Conservation (phyloP, 2,329 filamentous ascomycete genomes). For the Paraphoma sp. region DNA sequence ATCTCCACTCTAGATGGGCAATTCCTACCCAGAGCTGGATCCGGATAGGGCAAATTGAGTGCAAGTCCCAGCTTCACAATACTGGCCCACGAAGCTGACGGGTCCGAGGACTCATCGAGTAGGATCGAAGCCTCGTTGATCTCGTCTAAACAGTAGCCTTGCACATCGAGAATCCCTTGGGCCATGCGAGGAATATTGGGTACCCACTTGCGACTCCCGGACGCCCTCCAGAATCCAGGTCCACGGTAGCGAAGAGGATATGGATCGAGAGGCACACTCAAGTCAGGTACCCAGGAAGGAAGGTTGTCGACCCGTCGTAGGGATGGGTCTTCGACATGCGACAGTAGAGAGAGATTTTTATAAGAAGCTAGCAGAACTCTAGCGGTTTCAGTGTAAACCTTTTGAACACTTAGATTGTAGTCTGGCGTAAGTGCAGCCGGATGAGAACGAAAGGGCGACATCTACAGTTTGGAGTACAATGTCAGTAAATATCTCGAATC, state of each 20-base stretch:
- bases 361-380: conserved; percentile 22
- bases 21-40: conserved; percentile 2
- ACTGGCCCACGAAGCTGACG: conserved; percentile 28
- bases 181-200: conserved; percentile 15
- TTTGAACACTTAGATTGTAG: conserved; percentile 27
- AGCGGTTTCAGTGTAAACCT: conserved; percentile 26
- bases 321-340: conserved; percentile 31
- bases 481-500: too few relatives aligned
- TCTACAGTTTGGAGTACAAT: background rate
- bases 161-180: conserved; percentile 23
- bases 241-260: conserved; percentile 33
- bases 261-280: conserved; percentile 26
- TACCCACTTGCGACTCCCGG: conserved; percentile 18
- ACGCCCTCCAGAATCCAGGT: conserved; percentile 20
- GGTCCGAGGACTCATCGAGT: conserved; percentile 20
- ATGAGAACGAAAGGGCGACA: conserved; percentile 25
- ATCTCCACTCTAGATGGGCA: conserved; percentile 27
- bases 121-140: conserved; percentile 22
- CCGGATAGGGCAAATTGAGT: conserved; percentile 24
- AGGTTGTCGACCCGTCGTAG: conserved; percentile 17
- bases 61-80: conserved; percentile 27
- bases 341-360: conserved; percentile 27
- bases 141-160: conserved; percentile 23
- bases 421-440: conserved; percentile 22
- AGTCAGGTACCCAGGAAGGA: conserved; percentile 38